phyloP scores from a whole-genome alignment of 2,329 filamentous ascomycete species.

The Pezizomycotina sp. region DNA sequence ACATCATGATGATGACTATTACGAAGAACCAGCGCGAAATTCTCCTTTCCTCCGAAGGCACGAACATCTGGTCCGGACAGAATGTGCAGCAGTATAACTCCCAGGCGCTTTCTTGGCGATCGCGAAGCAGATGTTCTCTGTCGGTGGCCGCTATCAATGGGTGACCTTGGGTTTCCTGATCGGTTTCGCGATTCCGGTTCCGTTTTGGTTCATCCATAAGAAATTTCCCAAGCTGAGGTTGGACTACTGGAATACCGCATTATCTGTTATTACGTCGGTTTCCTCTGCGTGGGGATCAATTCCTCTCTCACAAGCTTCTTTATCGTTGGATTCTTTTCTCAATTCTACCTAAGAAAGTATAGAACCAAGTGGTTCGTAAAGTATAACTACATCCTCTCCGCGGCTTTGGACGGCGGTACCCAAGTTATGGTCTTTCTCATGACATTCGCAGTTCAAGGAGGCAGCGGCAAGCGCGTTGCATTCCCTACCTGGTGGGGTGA shows the following conservation, averaged over 20 bases:
- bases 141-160: constrained; percentile 29
- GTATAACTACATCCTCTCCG: constrained; percentile 32
- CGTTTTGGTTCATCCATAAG: constrained; percentile 29
- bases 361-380: constrained; percentile 30
- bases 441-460: constrained; percentile 33
- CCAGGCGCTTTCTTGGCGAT: constrained; percentile 30
- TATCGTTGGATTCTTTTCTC: constrained; percentile 27
- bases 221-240: constrained; percentile 26
- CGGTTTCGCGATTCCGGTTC: constrained; percentile 33
- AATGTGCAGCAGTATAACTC: constrained; percentile 35
- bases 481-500: constrained; percentile 31
- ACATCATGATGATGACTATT: constrained; percentile 34
- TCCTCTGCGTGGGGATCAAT: constrained; percentile 32
- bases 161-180: constrained; percentile 32
- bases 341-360: constrained; percentile 29
- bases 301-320: constrained; percentile 28
- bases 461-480: constrained; percentile 28
- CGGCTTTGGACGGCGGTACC: constrained; percentile 31
- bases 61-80: constrained; percentile 36
- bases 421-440: constrained; percentile 31
- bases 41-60: constrained; percentile 31
- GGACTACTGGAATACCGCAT: constrained; percentile 31
- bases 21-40: constrained; percentile 32
- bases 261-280: constrained; percentile 32
- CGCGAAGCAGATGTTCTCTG: constrained; percentile 32